Evolutionary conservation across 2,329 filamentous ascomycete genomes (phyloP), one percentile per base, ranked within the genome.

Genomic region (Sporothrix globosa): DNA sequence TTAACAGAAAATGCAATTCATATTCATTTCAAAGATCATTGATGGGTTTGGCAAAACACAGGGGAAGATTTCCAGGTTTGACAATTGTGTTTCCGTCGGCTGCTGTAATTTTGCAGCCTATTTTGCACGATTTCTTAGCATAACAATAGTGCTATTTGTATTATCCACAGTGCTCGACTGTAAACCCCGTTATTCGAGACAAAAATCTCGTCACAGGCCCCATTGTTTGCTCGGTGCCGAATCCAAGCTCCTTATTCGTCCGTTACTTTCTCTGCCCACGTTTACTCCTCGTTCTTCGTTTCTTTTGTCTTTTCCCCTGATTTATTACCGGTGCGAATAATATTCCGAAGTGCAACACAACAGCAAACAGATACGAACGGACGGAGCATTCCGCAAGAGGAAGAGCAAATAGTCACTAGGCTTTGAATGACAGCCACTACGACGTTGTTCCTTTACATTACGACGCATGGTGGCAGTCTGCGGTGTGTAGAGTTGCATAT

Each of bases 111-210:
- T 56, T 21, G n/a, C 10, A 61, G 34, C 34, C 39, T 68, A 34
- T 58, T 68, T 50, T 34, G 39, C 24, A 13, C 27, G 17, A 3
- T 48, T 68, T 58, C 39, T 58, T 48, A 48, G 56, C 46, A 39
- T 41, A 52, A 9, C n/a, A 46, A 19, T 46, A n/a, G 14, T 68
- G 13, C 30, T 67, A 67, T 46, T 68, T 68, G 66, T 68, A 56
- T 56, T 34, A 46, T 58, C 21, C 13, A 11, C 30, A 39, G 41
- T 56, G 44, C 14, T 19, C 17, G 24, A 24, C 19, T 21, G 48
- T 53, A 54, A 68, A 30, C 50, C 52, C 50, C 7, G 48, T 68
- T 68, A 34, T 50, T 21, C 10, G 10, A n/a, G n/a, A 44, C 34
- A 34, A 34, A 34, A 34, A 7, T 34, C 44, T 34, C 17, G 52